Percentiles rank a stretch among this genome's conserved stretches.
These are phyloP conservation scores for Juncus effusus DNA, from an alignment of 176 grass and related monocot species.

Conservation along the genomic window DNA sequence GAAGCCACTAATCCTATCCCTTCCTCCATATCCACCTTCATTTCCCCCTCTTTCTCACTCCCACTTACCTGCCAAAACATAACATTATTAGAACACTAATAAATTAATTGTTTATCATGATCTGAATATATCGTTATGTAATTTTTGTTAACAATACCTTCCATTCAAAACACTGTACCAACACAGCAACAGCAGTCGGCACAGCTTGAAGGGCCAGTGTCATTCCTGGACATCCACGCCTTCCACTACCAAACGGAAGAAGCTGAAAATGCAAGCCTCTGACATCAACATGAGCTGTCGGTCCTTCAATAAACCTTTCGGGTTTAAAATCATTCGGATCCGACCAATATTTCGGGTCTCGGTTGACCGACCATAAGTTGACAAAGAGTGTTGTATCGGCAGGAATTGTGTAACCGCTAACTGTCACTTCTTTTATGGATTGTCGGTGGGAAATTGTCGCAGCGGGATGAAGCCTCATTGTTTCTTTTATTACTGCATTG, in stretches of 20 bases:
- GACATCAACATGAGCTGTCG: conserved; percentile 29
- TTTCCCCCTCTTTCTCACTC: not conserved
- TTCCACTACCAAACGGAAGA: conserved; percentile 66
- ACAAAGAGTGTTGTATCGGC: conserved; percentile 36
- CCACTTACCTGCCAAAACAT: not conserved
- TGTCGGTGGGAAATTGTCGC: conserved; percentile 38
- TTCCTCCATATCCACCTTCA: conserved; percentile 56
- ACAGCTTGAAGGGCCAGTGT: conserved; percentile 48
- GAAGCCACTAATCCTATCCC: conserved; percentile 33
- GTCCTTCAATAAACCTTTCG: conserved; percentile 35
- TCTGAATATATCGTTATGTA: no score
- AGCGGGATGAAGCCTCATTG: conserved; percentile 37
- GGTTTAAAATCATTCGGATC: conserved; percentile 40
- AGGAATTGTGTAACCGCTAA: conserved; percentile 51
- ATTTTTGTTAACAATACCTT: not conserved
- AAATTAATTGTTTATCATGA: no score
- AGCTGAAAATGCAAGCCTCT: conserved; percentile 56
- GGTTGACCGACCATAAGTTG: conserved; percentile 54
- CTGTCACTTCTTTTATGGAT: conserved; percentile 33
- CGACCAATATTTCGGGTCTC: conserved; percentile 40
- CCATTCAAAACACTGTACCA: conserved; percentile 80
- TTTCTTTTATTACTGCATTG: conserved; percentile 53
- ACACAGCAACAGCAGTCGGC: conserved; percentile 39
- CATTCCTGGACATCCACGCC: conserved; percentile 64
- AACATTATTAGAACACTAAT: no score